A percentile compares a stretch with the other conserved stretches of the same genome.
Evolutionary conservation across 1,284 basidiomycete genomes (phyloP).

Genomic region (Malassezia caprae): DNA sequence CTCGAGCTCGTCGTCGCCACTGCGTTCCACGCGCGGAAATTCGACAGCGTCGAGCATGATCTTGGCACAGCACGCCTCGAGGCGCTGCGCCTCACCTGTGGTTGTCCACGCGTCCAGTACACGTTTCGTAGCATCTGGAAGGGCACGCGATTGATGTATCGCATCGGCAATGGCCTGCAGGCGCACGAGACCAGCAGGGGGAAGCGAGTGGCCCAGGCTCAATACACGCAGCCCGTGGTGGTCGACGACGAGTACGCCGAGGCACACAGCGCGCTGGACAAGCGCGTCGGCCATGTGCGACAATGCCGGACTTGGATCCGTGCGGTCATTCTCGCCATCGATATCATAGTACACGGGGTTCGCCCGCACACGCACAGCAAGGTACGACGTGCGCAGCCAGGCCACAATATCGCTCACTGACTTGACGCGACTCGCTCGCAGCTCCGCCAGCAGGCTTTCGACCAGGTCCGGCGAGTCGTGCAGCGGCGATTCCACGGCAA

Average conservation of each 20-base stretch:
- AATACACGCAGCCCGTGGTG: background rate
- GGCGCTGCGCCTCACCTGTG: background rate
- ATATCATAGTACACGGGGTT: constrained; percentile 80
- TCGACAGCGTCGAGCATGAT: background rate
- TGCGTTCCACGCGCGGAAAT: background rate
- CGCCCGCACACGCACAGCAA: constrained; percentile 60
- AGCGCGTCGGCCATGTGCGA: constrained; percentile 15
- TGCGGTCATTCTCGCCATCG: background rate
- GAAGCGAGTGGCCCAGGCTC: background rate
- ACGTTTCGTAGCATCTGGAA: background rate
- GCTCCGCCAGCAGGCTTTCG: constrained; percentile 18
- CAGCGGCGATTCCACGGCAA: constrained; percentile 76
- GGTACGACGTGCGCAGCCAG: constrained; percentile 71
- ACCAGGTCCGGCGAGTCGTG: constrained; percentile 50
- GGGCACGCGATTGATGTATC: background rate
- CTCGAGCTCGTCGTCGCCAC: background rate
- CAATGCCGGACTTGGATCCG: constrained; percentile 18
- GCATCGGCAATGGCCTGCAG: background rate
- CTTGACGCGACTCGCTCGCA: constrained; percentile 31
- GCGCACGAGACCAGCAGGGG: background rate
- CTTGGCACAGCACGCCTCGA: background rate
- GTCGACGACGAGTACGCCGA: background rate
- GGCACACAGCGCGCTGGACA: background rate
- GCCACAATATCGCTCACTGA: constrained; percentile 62
- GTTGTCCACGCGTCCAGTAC: background rate